Percentiles rank a stretch among this genome's conserved stretches.
Conservation (phyloP, 176 grass and related monocot genomes). For the Echinochloa phyllopogon region DNA sequence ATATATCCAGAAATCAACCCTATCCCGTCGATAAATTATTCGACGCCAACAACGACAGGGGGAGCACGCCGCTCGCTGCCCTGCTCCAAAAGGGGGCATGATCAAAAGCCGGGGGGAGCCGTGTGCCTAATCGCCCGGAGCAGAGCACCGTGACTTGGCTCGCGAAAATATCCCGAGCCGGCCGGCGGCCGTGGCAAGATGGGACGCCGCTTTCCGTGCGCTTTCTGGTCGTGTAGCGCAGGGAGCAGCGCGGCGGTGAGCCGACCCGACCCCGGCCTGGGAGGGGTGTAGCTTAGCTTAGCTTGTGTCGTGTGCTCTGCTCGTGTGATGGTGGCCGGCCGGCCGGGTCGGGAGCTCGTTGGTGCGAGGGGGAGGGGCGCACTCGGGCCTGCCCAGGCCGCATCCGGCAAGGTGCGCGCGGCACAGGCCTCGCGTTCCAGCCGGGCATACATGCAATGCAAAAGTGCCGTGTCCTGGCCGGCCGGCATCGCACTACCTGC, state of each 20-base stretch:
- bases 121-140: constrained; percentile 24
- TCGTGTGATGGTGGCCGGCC: neutral
- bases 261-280: neutral
- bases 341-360: neutral
- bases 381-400: neutral
- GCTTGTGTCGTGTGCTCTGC: neutral
- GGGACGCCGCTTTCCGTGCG: constrained; percentile 18
- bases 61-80: neutral
- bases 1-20: constrained; percentile 11
- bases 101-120: neutral
- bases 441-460: neutral
- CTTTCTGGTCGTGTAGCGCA: neutral
- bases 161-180: constrained; percentile 20
- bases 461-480: constrained; percentile 8
- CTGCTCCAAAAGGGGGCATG: neutral
- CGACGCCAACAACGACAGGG: constrained; percentile 28
- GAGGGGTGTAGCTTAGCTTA: neutral
- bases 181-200: neutral
- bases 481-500: constrained; percentile 41
- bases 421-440: neutral
- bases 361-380: constrained; percentile 18
- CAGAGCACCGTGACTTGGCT: neutral
- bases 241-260: neutral
- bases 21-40: constrained; percentile 12
- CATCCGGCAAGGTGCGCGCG: constrained; percentile 38